Base-by-base conservation (phyloP, 2,329 filamentous ascomycete species). In the Sarocladium strictum region DNA sequence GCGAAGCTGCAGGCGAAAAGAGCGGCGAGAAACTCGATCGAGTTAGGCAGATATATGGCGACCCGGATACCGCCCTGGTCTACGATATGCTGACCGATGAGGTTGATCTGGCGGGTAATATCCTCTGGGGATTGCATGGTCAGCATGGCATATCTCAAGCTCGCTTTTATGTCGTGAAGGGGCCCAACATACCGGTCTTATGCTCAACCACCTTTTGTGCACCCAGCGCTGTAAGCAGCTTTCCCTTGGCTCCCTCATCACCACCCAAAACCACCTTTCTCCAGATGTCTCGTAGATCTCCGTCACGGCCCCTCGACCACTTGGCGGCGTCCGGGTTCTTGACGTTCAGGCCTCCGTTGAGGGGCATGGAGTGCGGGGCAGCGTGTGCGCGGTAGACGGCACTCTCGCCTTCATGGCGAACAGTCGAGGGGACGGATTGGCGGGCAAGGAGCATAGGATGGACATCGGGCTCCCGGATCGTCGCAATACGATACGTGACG, bases 221-320 rank as follows among this genome's bases (percentile, higher is more conserved):
- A 56, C 92, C 94, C 54, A 90, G 76, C 24, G 96, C 85, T 1
- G 90, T 96, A 67, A 90, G 75, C 57, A 97, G 79, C 63, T 84
- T 84, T 57, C 88, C 89, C 59, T 83, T 84, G 38, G 80, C 80
- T 29, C 85, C 86, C 45, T 85, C 81, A 33, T 84, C 82, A 55
- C 84, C 80, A 32, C 67, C 90, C 54, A 76, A 77, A 10, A 85
- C 77, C 40, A 84, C 87, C 64, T 81, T 81, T 59, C 86, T 83
- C 94, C 94, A 99, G 55, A 99, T 78, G 70, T 99, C 93, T 54
- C 93, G 82, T 60, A 99, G 75, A 63, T 99, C 93, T 43, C 94
- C 94, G 68, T 96, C 86, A 55, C 88, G 85, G 50, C 93, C 93
- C 55, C 80, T 76, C 10, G 87, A 80, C 89, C 92, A 97, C 71